Conservation (phyloP, 257 asterid genomes). For the Plantago major region DNA sequence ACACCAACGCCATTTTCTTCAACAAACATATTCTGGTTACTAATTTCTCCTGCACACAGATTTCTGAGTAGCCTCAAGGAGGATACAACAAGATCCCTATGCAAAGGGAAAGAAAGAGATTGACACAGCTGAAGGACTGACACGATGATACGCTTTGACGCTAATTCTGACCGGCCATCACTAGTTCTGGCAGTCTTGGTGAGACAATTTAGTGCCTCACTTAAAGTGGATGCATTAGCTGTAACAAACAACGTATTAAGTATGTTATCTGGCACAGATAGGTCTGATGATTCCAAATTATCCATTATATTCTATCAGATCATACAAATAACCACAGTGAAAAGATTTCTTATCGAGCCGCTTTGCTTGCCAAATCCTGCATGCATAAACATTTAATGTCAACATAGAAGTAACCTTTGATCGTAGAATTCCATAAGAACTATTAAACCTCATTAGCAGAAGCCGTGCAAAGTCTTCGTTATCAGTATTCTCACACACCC, state of each 20-base stretch:
- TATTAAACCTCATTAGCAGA: too few relatives aligned
- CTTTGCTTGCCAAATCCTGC: conserved; percentile 16
- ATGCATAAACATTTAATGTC: conserved; percentile 12
- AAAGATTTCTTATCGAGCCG: background rate
- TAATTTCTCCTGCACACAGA: conserved; percentile 75
- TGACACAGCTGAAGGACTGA: conserved; percentile 49
- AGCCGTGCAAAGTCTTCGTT: too few relatives aligned
- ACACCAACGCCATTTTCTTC: conserved; percentile 48
- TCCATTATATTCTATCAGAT: conserved; percentile 31
- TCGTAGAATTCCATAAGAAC: too few relatives aligned
- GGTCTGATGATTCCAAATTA: conserved; percentile 14
- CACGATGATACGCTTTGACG: conserved; percentile 35
- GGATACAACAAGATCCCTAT: conserved; percentile 36
- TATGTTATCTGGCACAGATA: conserved; percentile 28
- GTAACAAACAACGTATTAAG: conserved; percentile 34
- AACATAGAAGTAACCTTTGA: background rate
- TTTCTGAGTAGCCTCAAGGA: conserved; percentile 71
- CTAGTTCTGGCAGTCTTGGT: conserved; percentile 51
- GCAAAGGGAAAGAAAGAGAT: conserved; percentile 32
- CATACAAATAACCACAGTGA: background rate
- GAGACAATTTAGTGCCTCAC: conserved; percentile 46
- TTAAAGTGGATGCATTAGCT: conserved; percentile 36
- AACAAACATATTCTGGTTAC: conserved; percentile 64
- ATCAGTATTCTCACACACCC: too few relatives aligned
- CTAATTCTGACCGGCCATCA: conserved; percentile 54